A percentile compares a stretch with the other conserved stretches of the same genome.
Evolutionary conservation across 2,329 filamentous ascomycete genomes (phyloP).

Genomic region (Cladosporium oxysporum): DNA sequence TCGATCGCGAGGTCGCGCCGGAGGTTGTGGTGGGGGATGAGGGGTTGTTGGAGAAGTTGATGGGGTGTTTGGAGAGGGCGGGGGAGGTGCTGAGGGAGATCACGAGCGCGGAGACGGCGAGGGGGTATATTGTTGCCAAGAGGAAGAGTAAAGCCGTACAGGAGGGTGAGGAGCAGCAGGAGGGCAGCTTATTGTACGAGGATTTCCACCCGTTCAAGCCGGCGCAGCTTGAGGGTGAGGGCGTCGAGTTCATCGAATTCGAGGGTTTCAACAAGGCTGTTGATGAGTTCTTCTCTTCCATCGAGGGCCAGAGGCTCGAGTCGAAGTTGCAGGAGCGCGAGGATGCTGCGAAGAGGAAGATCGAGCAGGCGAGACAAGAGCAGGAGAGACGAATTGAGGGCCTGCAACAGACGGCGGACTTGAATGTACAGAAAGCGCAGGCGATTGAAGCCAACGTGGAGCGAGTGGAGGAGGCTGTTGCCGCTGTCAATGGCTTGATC

Average conservation of each 20-base stretch:
- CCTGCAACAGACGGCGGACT: slow-evolving; percentile 74
- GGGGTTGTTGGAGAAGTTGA: slow-evolving; percentile 63
- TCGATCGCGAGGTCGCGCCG: slow-evolving; percentile 68
- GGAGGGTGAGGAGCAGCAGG: slow-evolving; percentile 39
- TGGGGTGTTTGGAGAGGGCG: slow-evolving; percentile 69
- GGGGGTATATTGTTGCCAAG: slow-evolving; percentile 87
- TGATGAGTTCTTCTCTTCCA: slow-evolving; percentile 94
- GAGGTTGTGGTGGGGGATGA: slow-evolving; percentile 71
- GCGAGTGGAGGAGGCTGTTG: slow-evolving; percentile 87
- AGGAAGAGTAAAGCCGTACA: slow-evolving; percentile 38
- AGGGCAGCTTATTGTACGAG: slow-evolving; percentile 68
- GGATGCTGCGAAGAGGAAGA: slow-evolving; percentile 74
- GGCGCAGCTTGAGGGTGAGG: slow-evolving; percentile 70
- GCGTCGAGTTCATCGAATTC: slow-evolving; percentile 71
- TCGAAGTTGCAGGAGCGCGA: slow-evolving; percentile 81
- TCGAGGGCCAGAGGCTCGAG: slow-evolving; percentile 90
- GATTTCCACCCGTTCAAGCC: slow-evolving; percentile 95
- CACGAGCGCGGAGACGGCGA: slow-evolving; percentile 64
- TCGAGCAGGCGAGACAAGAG: slow-evolving; percentile 80
- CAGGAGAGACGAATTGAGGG: slow-evolving; percentile 84
- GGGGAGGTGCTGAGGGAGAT: slow-evolving; percentile 69
- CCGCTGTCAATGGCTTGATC: slow-evolving; percentile 89
- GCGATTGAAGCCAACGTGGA: slow-evolving; percentile 90
- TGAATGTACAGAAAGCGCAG: slow-evolving; percentile 84
- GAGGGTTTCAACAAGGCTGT: slow-evolving; percentile 89